Base-by-base conservation (phyloP, 2,329 filamentous ascomycete genomes). In the Dothideomycetes sp. region DNA sequence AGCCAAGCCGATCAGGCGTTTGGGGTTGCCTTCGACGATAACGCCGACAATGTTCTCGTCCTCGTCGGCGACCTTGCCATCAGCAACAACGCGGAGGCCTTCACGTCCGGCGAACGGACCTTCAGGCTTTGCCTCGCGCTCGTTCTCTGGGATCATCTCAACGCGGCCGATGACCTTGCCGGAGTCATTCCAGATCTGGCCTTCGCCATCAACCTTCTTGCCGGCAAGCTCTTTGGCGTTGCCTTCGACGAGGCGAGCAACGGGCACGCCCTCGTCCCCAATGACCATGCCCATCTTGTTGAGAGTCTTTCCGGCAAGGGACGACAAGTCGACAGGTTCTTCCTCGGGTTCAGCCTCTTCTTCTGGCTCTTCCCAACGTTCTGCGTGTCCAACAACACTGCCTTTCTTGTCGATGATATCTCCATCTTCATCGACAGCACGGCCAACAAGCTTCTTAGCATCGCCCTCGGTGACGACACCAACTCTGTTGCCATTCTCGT, bases 161-260 rank as follows among this genome's bases (percentile, higher is more conserved):
- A 76, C 77, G 41, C 69, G 72, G 45, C 81, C 81, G 43, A 85
- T 71, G 34, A 84, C 65, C 42, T 82, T 76, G 34, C 81, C 81
- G n/a, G 70, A 73, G 55, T 85, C 81, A 53, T 80, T 81, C 63
- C 79, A 75, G 47, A 85, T 73, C 52, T 82, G 75, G 27, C 81
- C 81, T 19, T 83, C 63, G 58, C 77, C 81, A 56, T 85, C 78
- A 51, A 79, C 77, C 72, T 81, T 80, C 52, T 74, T 76, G 19
- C 81, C 81, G 8, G 76, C 61, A 31, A 85, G 70, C 39, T 72
- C 69, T 57, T 74, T 73, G 27, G 73, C 53, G 44, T 80, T 74
- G 11, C 81, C 81, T 53, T 84, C 78, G 15, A 84, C 59, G 2
- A 86, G 70, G 30, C 77, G 74, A 27, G 77, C 81, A 45, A 74